These are phyloP conservation scores for Fusarium verrucosum DNA, from an alignment of 2,329 filamentous ascomycete species.

Conservation along the genomic window DNA sequence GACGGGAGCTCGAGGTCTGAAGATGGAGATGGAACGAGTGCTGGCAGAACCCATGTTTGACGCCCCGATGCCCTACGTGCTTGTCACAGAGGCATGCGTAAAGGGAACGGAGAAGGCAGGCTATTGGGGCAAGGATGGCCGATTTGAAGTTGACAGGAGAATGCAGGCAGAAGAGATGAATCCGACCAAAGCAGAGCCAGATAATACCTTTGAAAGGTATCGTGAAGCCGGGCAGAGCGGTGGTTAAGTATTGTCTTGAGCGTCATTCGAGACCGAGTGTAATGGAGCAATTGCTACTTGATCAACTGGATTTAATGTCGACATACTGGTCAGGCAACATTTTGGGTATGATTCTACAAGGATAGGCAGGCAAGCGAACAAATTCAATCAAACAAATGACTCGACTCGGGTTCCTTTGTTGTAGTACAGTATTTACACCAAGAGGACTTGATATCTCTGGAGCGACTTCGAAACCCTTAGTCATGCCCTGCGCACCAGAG, in stretches of 20 bases:
- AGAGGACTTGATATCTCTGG: conserved; percentile 43
- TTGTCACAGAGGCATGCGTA: conserved; percentile 77
- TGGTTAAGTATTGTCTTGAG: conserved; percentile 47
- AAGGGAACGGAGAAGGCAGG: conserved; percentile 66
- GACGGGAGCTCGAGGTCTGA: conserved; percentile 82
- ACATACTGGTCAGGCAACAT: conserved; percentile 23
- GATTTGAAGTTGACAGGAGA: conserved; percentile 73
- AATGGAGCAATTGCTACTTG: conserved; percentile 26
- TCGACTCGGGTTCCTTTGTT: conserved; percentile 52
- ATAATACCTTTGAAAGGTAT: conserved; percentile 53
- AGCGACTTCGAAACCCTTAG: conserved; percentile 46
- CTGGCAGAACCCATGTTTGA: conserved; percentile 85
- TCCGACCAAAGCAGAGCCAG: conserved; percentile 24
- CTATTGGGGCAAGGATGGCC: conserved; percentile 76
- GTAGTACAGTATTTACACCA: conserved; percentile 58
- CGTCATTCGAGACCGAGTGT: background rate
- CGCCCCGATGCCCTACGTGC: conserved; percentile 77
- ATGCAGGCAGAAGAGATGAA: conserved; percentile 69
- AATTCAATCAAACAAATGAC: conserved; percentile 47
- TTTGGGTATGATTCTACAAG: conserved; percentile 18
- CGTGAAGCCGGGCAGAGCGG: conserved; percentile 60
- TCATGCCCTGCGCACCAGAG: conserved; percentile 43
- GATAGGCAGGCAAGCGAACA: conserved; percentile 35
- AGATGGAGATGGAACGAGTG: conserved; percentile 83
- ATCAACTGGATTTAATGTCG: conserved; percentile 19